These are phyloP conservation scores for Rhodotorula babjevae DNA, from an alignment of 768 basidiomycete species.

Conservation along the genomic window DNA sequence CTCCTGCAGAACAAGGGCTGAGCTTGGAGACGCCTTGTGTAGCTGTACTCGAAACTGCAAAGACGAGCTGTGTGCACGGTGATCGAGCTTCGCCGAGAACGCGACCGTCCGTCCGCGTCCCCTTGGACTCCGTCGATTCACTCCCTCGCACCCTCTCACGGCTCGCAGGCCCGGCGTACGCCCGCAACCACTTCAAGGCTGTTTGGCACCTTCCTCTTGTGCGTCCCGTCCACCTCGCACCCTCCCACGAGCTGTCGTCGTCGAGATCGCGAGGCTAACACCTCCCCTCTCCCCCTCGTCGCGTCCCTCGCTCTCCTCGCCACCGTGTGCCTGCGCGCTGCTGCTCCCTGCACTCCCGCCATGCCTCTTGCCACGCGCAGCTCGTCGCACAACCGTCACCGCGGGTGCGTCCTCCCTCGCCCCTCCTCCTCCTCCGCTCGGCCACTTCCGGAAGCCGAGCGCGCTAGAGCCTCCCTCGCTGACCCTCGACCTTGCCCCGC, in stretches of 20 bases:
- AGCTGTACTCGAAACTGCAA: too few relatives aligned
- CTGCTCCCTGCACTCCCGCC: neutral
- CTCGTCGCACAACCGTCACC: constrained; percentile 35
- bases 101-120: too few relatives aligned
- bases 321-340: neutral
- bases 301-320: neutral
- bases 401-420: constrained; percentile 1
- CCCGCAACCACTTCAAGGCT: neutral
- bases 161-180: neutral
- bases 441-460: neutral
- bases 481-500: neutral
- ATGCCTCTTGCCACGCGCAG: neutral
- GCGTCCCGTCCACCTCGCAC: neutral
- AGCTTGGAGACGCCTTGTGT: neutral
- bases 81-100: too few relatives aligned
- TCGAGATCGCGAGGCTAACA: neutral
- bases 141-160: neutral
- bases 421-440: neutral
- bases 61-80: too few relatives aligned
- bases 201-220: neutral
- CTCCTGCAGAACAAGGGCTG: constrained; percentile 29
- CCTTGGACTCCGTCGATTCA: too few relatives aligned
- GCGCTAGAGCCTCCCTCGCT: neutral
- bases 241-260: neutral
- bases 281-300: neutral